These are phyloP conservation scores for Phyllosticta citribraziliensis DNA, from an alignment of 2,329 filamentous ascomycete species.

Conservation along the genomic window DNA sequence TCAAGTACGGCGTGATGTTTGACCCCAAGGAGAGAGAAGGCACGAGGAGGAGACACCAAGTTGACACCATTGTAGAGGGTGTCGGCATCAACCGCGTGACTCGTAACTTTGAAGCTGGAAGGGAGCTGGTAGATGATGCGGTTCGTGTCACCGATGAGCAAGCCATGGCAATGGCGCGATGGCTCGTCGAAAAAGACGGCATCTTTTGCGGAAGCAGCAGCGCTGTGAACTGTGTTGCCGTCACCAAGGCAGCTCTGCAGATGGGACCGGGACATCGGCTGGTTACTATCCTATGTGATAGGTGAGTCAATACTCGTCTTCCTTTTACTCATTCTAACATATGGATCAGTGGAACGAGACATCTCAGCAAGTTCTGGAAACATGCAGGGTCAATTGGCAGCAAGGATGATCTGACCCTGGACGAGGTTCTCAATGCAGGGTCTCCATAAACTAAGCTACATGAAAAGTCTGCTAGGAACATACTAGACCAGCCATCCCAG, in stretches of 20 bases:
- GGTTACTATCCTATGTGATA: conserved; percentile 76
- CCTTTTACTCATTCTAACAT: conserved; percentile 7
- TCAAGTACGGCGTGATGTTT: conserved; percentile 95
- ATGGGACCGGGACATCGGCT: conserved; percentile 54
- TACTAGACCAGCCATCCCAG: too few relatives aligned
- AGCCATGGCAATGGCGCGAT: conserved; percentile 87
- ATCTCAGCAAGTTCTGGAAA: conserved; percentile 80
- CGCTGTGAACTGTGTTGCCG: conserved; percentile 89
- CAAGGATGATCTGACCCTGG: conserved; percentile 40
- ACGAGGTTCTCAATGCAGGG: conserved; percentile 42
- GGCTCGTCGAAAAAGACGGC: conserved; percentile 91
- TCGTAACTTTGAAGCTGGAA: conserved; percentile 78
- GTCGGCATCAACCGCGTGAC: conserved; percentile 95
- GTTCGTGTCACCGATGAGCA: conserved; percentile 81
- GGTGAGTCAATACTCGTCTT: conserved; percentile 16
- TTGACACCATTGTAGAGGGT: conserved; percentile 93
- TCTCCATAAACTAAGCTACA: background rate
- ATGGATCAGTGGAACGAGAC: conserved; percentile 50
- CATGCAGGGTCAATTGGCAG: conserved; percentile 56
- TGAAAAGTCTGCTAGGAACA: too few relatives aligned
- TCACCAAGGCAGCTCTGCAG: conserved; percentile 56
- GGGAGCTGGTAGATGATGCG: conserved; percentile 81
- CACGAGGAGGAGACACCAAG: conserved; percentile 77
- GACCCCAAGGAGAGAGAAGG: conserved; percentile 80
- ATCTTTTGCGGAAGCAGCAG: conserved; percentile 92